Base-by-base conservation (phyloP, 805 yeast genomes). In the Hemisphaericaspora nanyangensis region DNA sequence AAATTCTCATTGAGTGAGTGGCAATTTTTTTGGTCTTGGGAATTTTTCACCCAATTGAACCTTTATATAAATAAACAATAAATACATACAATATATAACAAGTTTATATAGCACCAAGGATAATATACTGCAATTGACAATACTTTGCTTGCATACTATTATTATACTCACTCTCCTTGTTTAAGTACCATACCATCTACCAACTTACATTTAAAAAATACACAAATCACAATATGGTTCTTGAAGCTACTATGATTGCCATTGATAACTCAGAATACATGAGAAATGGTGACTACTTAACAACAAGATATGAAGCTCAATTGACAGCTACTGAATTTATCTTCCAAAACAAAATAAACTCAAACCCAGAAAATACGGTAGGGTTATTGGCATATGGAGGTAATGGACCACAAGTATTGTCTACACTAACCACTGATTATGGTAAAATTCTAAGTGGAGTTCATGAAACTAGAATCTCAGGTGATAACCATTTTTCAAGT, bases 231-330 rank as follows among this genome's bases (percentile, higher is more conserved):
- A 72, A 56, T 39, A 89, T 89, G 97, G 96, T 84, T 47, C 76
- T 90, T 54, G 99, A 93, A 67, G 98, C 98, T 47, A 85, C 96
- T 12, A 90, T 93, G 85, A 77, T 93, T 46, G 87, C 89, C 55
- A 77, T 93, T 56, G 99, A 93, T 71, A 91, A 89, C 72, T 88
- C 96, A 37, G 99, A 93, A 68, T 91, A 75, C 63, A 85, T 90
- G 79, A 76, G 99, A 55, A 93, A 93, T 59, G 99, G 98, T 24
- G 99, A 93, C 61, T 93, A 82, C 55, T 75, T 85, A 27, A 80
- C 95, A 13, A 82, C 90, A 12, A 76, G 99, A 54, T 90, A 81
- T 58, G 95, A 85, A 47, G 96, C 98, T 1, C 96, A 93, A 63
- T 70, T 85, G 45, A 95, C 93, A 46, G 81, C 96, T 7, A 89